Conservation (phyloP, 2,329 filamentous ascomycete species). For the Diaporthe velutina region DNA sequence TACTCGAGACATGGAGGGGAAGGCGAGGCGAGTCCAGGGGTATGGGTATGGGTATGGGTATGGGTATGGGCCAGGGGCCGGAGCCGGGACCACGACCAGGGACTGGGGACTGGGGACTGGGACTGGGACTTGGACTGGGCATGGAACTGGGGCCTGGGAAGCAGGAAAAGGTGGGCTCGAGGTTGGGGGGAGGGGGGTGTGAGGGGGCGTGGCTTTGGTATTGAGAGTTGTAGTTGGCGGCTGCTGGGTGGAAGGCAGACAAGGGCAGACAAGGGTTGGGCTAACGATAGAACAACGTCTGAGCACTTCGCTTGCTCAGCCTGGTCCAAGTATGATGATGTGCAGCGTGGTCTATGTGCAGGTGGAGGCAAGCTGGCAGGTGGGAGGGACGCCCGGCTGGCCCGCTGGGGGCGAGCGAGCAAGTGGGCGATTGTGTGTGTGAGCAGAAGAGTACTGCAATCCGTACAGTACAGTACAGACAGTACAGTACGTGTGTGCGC, state of each 20-base stretch:
- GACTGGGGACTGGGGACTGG: conserved; percentile 15
- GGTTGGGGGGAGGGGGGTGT: not conserved
- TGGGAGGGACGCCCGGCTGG: conserved; percentile 4
- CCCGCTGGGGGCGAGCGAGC: not conserved
- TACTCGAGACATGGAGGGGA: conserved; percentile 35
- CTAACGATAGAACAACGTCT: conserved; percentile 29
- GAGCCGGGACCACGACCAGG: conserved; percentile 33
- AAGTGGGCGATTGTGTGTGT: not conserved
- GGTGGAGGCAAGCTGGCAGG: conserved; percentile 3
- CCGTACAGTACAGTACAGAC: too few relatives aligned
- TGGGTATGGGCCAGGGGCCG: conserved; percentile 28
- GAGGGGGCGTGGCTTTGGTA: not conserved
- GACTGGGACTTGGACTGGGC: conserved; percentile 15
- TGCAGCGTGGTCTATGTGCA: conserved; percentile 17
- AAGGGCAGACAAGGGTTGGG: conserved; percentile 8
- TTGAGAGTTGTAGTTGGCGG: not conserved
- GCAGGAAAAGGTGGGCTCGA: conserved; percentile 24
- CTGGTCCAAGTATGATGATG: conserved; percentile 18
- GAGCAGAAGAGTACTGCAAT: not conserved
- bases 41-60: conserved; percentile 26
- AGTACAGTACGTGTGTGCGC: not conserved
- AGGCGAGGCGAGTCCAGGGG: conserved; percentile 31
- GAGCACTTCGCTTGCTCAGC: conserved; percentile 10
- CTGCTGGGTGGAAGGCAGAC: not conserved
- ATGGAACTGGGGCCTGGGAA: conserved; percentile 24